Conservation (phyloP, 176 grass and related monocot species). For the Eragrostis curvula region DNA sequence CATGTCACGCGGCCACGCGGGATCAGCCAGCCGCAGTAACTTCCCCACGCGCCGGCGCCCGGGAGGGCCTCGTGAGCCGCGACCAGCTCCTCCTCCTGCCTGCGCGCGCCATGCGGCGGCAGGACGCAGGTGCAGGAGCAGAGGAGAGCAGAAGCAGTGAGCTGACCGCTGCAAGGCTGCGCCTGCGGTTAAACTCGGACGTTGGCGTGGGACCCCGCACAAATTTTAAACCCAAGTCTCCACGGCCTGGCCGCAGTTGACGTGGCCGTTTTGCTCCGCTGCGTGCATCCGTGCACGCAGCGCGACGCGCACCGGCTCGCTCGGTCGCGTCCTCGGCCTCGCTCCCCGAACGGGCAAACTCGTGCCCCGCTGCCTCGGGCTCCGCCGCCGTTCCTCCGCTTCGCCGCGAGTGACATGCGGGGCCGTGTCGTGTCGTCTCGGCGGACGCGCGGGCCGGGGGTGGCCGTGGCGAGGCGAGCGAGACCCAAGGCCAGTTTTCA, state of each 20-base stretch:
- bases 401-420: constrained; percentile 17
- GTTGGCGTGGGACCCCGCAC: neutral
- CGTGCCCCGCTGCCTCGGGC: constrained; percentile 14
- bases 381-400: neutral
- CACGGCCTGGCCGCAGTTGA: constrained; percentile 17
- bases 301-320: neutral
- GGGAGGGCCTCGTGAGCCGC: constrained; percentile 7
- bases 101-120: constrained; percentile 4
- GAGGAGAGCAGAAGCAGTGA: neutral
- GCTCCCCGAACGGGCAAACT: constrained; percentile 4
- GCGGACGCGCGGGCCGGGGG: neutral
- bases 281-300: neutral
- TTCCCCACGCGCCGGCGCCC: neutral
- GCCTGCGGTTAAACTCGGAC: neutral
- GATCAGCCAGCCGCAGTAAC: neutral
- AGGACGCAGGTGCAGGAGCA: neutral
- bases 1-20: constrained; percentile 21
- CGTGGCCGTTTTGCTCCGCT: constrained; percentile 38
- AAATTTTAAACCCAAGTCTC: constrained; percentile 17
- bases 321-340: constrained; percentile 8
- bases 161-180: neutral
- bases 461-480: neutral
- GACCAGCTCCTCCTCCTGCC: neutral
- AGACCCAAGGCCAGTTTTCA: constrained; percentile 40
- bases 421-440: constrained; percentile 47